Percentiles rank a stretch among this genome's conserved stretches.
These are phyloP conservation scores for Piper betle DNA, from an alignment of 164 flowering plant genomes.

Conservation along the genomic window DNA sequence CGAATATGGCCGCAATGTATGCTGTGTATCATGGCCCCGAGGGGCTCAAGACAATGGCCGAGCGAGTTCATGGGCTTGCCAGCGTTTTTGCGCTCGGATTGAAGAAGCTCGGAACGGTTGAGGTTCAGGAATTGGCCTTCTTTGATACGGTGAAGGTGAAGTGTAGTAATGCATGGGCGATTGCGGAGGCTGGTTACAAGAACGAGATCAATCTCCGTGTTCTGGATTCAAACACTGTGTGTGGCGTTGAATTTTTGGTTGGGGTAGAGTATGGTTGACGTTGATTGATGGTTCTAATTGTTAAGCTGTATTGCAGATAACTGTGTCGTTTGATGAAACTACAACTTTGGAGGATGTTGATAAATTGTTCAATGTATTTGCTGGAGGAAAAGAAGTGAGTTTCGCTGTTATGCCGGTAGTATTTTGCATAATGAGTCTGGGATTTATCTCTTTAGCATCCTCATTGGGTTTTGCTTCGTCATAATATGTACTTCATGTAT, in stretches of 20 bases:
- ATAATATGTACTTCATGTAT: too few species aligned
- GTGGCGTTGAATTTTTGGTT: constrained; percentile 6
- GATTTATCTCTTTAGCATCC: too few species aligned
- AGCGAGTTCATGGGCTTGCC: constrained; percentile 89
- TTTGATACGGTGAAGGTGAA: constrained; percentile 95
- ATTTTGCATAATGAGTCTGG: neutral
- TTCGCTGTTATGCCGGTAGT: neutral
- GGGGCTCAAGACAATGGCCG: constrained; percentile 75
- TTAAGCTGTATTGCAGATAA: constrained; percentile 41
- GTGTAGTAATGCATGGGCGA: constrained; percentile 57
- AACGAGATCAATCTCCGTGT: constrained; percentile 64
- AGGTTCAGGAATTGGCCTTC: constrained; percentile 74
- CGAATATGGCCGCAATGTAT: constrained; percentile 99
- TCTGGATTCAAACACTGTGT: constrained; percentile 69
- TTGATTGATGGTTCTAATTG: constrained; percentile 1
- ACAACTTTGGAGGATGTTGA: constrained; percentile 92
- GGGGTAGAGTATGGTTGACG: too few species aligned
- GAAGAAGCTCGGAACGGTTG: constrained; percentile 72
- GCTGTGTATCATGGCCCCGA: constrained; percentile 96
- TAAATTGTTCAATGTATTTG: constrained; percentile 67
- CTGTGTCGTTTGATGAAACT: constrained; percentile 89
- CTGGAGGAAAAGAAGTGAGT: constrained; percentile 77
- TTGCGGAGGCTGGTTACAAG: constrained; percentile 72
- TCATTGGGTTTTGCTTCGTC: too few species aligned
- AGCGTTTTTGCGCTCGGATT: constrained; percentile 63